Base-by-base conservation (phyloP, 768 basidiomycete species). In the Lentinula sp. region DNA sequence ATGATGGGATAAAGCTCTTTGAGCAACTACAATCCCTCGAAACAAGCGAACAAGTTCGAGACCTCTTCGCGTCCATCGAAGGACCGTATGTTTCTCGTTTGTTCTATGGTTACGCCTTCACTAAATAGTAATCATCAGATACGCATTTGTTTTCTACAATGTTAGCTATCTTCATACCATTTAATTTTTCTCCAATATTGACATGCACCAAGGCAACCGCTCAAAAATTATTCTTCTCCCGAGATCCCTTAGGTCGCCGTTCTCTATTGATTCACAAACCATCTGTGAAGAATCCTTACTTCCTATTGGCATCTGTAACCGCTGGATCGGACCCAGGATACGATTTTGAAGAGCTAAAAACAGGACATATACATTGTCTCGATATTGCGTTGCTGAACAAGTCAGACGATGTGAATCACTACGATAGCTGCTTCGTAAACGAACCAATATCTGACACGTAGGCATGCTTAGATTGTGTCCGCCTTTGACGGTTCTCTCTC, bases 211-310 rank as follows among this genome's bases (percentile, higher is more conserved):
- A 87, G 86, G 72, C 69, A 56, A 45, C 64, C 49, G 74, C 78
- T 7, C 69, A 74, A 34, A 78, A 71, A 35, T 66, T 96, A 8
- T 90, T 84, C 72, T 93, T 88, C 67, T 88, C 80, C 15, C 80
- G 92, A 57, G 93, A 96, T 71, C 91, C 92, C 3, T 80, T 95
- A 2, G 93, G 93, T 6, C 82, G 93, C 40, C 82, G 94, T 51
- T 95, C 93, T n/a, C 78, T 96, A 6, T 75, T 96, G 6, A 75
- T 91, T 35, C 89, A 89, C 61, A 76, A 71, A 61, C 88, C 88
- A 32, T 80, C 79, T 13, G 42, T 63, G 1, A 54, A 58, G 16
- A 72, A 73, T 4, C 85, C 88, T 0, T 80, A 79, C 62, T 75
- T 93, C 46, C 68, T 90, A 35, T 73, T 94, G 31, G 70, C 85